Evolutionary conservation across 2,329 filamentous ascomycete species (phyloP).

Genomic region (Hymenoscyphus albidus): DNA sequence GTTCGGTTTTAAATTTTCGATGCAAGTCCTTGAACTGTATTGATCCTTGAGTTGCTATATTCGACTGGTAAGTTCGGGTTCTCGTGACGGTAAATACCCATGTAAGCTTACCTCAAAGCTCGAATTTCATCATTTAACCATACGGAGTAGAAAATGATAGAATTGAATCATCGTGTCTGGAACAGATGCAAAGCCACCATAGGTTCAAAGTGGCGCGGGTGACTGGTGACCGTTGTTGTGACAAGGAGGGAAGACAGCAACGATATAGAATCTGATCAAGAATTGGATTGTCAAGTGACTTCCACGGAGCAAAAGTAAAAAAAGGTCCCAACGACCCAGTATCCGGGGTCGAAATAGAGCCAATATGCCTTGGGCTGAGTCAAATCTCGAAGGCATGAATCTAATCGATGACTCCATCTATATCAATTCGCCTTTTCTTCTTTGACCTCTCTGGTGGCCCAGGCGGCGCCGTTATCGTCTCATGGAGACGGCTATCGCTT

Average conservation of each 20-base stretch:
- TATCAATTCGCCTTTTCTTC: slow-evolving; percentile 1
- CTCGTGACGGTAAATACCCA: neutral
- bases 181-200: neutral
- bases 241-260: neutral
- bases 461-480: neutral
- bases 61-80: neutral
- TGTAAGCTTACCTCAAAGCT: neutral
- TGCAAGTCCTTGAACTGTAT: neutral
- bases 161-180: neutral
- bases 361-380: neutral
- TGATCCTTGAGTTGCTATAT: neutral
- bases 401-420: neutral
- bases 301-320: neutral
- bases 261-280: neutral
- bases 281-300: neutral
- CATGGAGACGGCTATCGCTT: neutral
- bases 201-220: neutral
- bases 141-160: neutral
- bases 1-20: neutral
- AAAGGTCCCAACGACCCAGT: neutral
- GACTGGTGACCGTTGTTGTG: neutral
- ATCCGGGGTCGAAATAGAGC: neutral
- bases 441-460: neutral
- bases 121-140: neutral
- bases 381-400: neutral